Conservation (phyloP, 2,329 filamentous ascomycete genomes). For the Colletotrichum navitas region DNA sequence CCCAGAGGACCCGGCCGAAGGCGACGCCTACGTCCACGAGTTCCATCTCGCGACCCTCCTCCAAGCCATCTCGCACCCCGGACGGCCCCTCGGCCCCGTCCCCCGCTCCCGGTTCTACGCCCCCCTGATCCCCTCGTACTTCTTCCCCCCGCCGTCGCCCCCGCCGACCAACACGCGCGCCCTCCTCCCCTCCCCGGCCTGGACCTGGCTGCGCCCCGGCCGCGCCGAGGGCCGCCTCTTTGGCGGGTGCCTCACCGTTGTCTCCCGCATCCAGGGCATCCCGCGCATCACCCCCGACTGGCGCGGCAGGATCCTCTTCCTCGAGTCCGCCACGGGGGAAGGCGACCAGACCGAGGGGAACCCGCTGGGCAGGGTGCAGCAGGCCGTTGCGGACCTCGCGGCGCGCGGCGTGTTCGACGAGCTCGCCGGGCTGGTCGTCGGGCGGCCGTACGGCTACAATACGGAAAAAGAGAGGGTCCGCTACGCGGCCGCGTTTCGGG, state of each 20-base stretch:
- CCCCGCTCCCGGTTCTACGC: constrained; percentile 50
- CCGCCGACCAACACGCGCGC: constrained; percentile 45
- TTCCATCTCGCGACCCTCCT: constrained; percentile 52
- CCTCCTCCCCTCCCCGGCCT: constrained; percentile 48
- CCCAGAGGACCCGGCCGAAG: constrained; percentile 15
- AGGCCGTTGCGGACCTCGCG: constrained; percentile 56
- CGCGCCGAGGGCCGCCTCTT: constrained; percentile 58
- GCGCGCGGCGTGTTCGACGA: constrained; percentile 57
- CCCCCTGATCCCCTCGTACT: constrained; percentile 45
- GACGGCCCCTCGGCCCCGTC: constrained; percentile 49
- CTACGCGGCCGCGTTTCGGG: constrained; percentile 50
- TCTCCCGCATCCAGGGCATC: constrained; percentile 54
- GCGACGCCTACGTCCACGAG: constrained; percentile 47
- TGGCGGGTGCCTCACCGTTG: constrained; percentile 57
- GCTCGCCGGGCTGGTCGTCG: constrained; percentile 56
- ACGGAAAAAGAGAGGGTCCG: constrained; percentile 46
- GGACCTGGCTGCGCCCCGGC: constrained; percentile 55
- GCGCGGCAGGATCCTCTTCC: constrained; percentile 54
- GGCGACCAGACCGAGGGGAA: constrained; percentile 43
- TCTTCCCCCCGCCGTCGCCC: constrained; percentile 43
- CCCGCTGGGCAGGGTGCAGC: constrained; percentile 49
- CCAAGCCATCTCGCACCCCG: constrained; percentile 46
- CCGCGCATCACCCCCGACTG: constrained; percentile 52
- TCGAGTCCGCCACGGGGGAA: constrained; percentile 56
- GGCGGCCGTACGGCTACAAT: constrained; percentile 57